Evolutionary conservation across 257 asterid species (phyloP), one percentile per base, ranked within the genome.

Genomic region (Forsythia viridissima): DNA sequence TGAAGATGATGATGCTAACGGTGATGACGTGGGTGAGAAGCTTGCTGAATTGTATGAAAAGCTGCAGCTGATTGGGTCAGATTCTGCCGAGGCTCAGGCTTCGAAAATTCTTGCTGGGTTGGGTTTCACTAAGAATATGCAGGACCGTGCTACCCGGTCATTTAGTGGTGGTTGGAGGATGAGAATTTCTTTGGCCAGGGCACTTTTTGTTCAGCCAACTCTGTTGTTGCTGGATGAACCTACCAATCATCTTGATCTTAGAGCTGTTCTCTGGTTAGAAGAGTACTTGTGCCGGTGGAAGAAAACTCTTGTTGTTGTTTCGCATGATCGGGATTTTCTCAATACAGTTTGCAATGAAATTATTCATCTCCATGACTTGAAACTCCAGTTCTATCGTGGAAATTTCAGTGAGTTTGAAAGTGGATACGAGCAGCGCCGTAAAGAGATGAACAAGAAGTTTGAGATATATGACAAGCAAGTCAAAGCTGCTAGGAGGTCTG

Each of bases 101-200:
- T 89, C 92, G 0, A 91, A 91, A 78, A 91, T 89, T 86, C 92
- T 91, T 76, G 91, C 92, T 42, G 96, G 96, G 24, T 67, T 89
- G 87, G 93, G 96, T 76, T 91, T 89, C 76, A 88, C 92, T 37
- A 89, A 86, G 81, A 90, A 88, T 68, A 91, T 91, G 96, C 93
- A 91, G 83, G 84, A 39, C 38, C 92, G 96, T 48, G 83, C 89
- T 8, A 91, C 93, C 20, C 83, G 78, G 71, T 91, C 96, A 39
- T 91, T 91, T 63, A 91, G 93, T 86, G 96, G 96, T 80, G 96
- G 96, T 65, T 91, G 96, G 96, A 88, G 92, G 72, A 91, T 91
- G 96, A 86, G 93, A 82, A 91, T 91, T 67, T 91, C 93, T 21
- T 83, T 91, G 71, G 96, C 96, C 42, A 81, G 92, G 77, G 96